phyloP scores from a whole-genome alignment of 2,329 filamentous ascomycete genomes.

The Blastomyces emzantsi region DNA sequence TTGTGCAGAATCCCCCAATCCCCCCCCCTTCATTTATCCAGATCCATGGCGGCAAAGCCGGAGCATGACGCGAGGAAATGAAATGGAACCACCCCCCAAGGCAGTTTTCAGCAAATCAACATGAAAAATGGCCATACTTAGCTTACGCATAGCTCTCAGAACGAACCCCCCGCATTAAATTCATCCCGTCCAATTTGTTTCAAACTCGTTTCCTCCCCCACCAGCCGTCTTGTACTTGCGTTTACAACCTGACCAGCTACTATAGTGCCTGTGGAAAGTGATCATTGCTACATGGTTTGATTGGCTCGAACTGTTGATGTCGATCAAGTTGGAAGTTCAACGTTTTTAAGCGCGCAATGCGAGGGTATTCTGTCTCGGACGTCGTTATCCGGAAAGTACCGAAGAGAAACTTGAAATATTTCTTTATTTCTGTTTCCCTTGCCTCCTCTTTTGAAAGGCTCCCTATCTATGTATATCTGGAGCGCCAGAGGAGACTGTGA shows the following conservation, averaged over 20 bases:
- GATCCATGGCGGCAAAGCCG: too few species aligned
- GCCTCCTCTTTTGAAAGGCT: too few species aligned
- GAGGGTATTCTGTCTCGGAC: not conserved
- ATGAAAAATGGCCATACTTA: not conserved
- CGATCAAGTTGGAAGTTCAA: not conserved
- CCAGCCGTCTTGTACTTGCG: not conserved
- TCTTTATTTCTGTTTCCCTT: too few species aligned
- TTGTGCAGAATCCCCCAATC: too few species aligned
- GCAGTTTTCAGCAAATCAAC: not conserved
- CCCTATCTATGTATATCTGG: too few species aligned
- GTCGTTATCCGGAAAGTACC: too few species aligned
- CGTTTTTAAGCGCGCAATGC: not conserved
- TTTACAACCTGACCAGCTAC: not conserved
- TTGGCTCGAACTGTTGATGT: not conserved
- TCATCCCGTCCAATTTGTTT: not conserved
- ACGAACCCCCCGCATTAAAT: not conserved
- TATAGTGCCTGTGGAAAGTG: not conserved
- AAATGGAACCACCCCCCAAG: too few species aligned
- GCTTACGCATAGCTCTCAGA: not conserved
- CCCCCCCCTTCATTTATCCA: too few species aligned
- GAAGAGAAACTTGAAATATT: too few species aligned
- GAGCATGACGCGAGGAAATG: too few species aligned
- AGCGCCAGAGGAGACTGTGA: too few species aligned
- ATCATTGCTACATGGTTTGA: not conserved
- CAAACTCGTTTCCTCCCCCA: not conserved